Percentiles rank a stretch among this genome's conserved stretches.
phyloP scores from a whole-genome alignment of 805 yeast species.

The Candida ficus region DNA sequence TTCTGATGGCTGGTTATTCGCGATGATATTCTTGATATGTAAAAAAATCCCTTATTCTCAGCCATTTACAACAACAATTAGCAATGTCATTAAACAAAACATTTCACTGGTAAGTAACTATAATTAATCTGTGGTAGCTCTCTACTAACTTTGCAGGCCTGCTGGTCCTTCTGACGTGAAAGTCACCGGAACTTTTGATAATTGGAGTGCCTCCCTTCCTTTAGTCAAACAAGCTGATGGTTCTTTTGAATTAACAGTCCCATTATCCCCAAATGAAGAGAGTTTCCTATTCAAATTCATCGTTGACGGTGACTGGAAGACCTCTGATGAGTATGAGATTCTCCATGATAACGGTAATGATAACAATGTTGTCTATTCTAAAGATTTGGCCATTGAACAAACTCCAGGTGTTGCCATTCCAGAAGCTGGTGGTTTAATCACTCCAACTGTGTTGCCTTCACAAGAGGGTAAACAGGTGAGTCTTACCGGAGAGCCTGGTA shows the following conservation, averaged over 20 bases:
- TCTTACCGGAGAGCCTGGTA: slow-evolving; percentile 65
- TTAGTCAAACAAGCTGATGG: slow-evolving; percentile 58
- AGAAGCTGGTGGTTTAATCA: slow-evolving; percentile 42
- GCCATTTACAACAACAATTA: background rate
- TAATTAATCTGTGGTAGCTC: slow-evolving; percentile 43
- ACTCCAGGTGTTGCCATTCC: slow-evolving; percentile 30
- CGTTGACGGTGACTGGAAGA: slow-evolving; percentile 65
- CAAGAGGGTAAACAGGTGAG: slow-evolving; percentile 34
- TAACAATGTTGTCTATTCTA: slow-evolving; percentile 31
- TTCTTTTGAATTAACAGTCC: slow-evolving; percentile 54
- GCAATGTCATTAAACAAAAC: slow-evolving; percentile 6
- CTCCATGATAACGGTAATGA: slow-evolving; percentile 35
- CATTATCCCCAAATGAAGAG: slow-evolving; percentile 36
- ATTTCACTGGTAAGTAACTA: slow-evolving; percentile 6
- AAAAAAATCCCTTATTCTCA: background rate
- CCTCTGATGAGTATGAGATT: slow-evolving; percentile 33
- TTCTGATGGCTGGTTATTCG: too few relatives aligned
- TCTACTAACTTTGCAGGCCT: slow-evolving; percentile 32
- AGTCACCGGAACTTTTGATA: slow-evolving; percentile 67
- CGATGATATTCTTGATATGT: too few relatives aligned
- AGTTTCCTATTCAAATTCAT: slow-evolving; percentile 49
- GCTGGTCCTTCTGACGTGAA: slow-evolving; percentile 52
- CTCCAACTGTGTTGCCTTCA: slow-evolving; percentile 36
- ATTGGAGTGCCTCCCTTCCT: slow-evolving; percentile 58
- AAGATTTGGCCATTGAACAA: slow-evolving; percentile 16